These are phyloP conservation scores for Maudiozyma barnettii DNA, from an alignment of 805 yeast species.

Conservation along the genomic window DNA sequence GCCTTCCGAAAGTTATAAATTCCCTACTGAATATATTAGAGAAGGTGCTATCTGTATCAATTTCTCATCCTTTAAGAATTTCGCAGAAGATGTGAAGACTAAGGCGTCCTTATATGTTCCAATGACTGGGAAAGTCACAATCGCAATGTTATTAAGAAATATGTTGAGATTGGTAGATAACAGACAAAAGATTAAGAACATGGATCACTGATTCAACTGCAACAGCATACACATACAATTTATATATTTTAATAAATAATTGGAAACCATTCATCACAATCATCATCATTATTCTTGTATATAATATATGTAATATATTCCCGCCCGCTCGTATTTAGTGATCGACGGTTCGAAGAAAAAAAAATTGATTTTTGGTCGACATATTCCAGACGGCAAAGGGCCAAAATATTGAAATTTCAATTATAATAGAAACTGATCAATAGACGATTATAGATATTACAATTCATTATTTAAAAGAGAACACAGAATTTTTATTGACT, in stretches of 20 bases:
- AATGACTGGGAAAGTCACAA: constrained; percentile 91
- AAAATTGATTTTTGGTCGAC: too few relatives aligned
- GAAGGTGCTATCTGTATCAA: constrained; percentile 89
- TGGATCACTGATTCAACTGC: background rate
- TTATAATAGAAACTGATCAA: too few relatives aligned
- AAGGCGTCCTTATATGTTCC: constrained; percentile 92
- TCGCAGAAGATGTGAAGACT: constrained; percentile 68
- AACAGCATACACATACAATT: background rate
- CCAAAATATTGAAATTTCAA: too few relatives aligned
- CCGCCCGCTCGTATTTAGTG: too few relatives aligned
- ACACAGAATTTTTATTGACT: too few relatives aligned
- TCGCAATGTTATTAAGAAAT: constrained; percentile 87
- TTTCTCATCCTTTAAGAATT: constrained; percentile 83
- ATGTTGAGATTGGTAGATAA: constrained; percentile 74
- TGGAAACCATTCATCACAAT: background rate
- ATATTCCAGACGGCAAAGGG: too few relatives aligned
- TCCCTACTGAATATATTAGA: constrained; percentile 69
- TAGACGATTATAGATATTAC: too few relatives aligned
- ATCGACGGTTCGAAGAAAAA: too few relatives aligned
- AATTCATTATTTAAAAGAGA: too few relatives aligned
- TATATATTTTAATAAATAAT: background rate
- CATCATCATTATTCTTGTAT: background rate
- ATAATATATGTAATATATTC: too few relatives aligned
- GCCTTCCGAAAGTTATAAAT: constrained; percentile 73
- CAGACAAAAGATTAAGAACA: constrained; percentile 24